Conservation (phyloP, 208 protist genomes). For the Entamoeba moshkovskii region DNA sequence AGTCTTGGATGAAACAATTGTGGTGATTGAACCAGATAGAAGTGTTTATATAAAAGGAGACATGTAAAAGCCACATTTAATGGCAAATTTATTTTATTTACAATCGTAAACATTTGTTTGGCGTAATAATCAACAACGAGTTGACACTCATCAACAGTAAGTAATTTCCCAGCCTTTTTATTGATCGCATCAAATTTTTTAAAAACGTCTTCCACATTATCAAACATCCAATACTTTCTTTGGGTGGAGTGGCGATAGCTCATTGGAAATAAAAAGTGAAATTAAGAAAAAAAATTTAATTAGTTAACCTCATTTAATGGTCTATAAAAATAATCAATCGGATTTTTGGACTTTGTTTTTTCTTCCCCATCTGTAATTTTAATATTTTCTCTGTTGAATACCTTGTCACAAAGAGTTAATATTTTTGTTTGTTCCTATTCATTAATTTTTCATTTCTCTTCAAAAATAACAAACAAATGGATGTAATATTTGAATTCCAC, state of each 20-base stretch:
- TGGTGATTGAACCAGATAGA: neutral
- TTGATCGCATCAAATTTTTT: neutral
- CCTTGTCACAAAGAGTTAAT: too few species aligned
- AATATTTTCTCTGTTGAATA: too few species aligned
- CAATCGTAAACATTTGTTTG: neutral
- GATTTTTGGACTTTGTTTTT: too few species aligned
- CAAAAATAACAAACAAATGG: too few species aligned
- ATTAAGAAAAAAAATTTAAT: too few species aligned
- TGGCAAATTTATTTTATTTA: neutral
- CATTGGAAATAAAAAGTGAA: too few species aligned
- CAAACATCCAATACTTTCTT: neutral
- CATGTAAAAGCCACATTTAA: neutral
- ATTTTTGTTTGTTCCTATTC: too few species aligned
- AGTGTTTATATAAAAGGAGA: neutral
- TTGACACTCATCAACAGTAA: neutral
- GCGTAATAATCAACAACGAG: neutral
- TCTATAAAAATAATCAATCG: too few species aligned
- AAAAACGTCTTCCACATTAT: neutral
- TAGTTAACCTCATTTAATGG: too few species aligned
- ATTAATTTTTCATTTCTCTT: too few species aligned
- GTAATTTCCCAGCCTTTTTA: neutral
- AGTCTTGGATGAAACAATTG: neutral
- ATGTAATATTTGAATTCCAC: too few species aligned
- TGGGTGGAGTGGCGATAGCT: neutral
- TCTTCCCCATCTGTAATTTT: too few species aligned